Evolutionary conservation across 2,329 filamentous ascomycete genomes (phyloP).

Genomic region (Nakataea oryzae): DNA sequence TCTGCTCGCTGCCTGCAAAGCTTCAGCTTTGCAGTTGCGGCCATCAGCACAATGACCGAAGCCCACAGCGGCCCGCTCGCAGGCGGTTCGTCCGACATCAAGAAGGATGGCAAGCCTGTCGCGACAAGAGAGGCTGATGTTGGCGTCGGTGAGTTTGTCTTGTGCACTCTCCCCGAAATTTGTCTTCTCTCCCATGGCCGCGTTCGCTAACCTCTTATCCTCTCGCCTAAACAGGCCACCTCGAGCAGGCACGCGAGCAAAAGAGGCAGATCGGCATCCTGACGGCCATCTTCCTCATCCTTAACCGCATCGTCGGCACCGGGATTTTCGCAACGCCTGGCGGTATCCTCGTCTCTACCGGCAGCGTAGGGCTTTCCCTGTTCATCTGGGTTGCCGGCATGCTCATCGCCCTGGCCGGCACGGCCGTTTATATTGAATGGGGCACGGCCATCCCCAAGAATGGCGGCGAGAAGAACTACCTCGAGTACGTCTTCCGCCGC

Average conservation of each 20-base stretch:
- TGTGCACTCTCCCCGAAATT: no score
- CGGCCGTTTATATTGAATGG: conserved; percentile 56
- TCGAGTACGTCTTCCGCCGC: conserved; percentile 51
- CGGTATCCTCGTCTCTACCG: conserved; percentile 43
- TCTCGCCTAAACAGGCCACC: conserved; percentile 12
- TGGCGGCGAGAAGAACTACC: conserved; percentile 58
- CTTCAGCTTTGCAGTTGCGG: neutral
- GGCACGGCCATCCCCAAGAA: conserved; percentile 55
- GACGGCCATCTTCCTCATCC: conserved; percentile 47
- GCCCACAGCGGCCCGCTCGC: neutral
- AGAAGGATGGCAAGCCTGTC: neutral
- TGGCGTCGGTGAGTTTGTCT: neutral
- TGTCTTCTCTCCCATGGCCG: no score
- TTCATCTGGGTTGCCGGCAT: conserved; percentile 54
- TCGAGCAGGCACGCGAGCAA: conserved; percentile 30
- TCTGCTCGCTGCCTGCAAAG: neutral
- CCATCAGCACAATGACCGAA: neutral
- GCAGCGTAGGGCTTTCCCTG: conserved; percentile 51
- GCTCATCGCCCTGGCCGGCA: conserved; percentile 50
- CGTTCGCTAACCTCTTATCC: neutral
- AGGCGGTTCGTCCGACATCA: neutral
- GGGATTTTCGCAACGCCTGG: conserved; percentile 57
- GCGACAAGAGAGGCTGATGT: neutral
- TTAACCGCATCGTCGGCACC: conserved; percentile 57
- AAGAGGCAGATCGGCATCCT: conserved; percentile 45